These are phyloP conservation scores for Cystobasidium pallidum DNA, from an alignment of 1,284 basidiomycete genomes.

Conservation along the genomic window DNA sequence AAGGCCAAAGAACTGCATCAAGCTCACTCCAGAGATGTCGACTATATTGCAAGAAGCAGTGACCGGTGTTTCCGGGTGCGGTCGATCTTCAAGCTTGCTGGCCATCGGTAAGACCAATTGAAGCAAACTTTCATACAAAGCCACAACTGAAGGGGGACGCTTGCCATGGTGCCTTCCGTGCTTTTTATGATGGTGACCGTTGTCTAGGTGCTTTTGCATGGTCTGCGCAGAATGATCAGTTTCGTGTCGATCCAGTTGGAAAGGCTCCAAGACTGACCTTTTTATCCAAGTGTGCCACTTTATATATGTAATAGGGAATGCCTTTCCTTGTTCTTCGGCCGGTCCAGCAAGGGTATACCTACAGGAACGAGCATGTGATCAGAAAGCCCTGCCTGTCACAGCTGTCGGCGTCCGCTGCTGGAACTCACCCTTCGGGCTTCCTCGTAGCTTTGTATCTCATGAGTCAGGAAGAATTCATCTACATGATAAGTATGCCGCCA, in stretches of 20 bases:
- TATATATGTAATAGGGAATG: slow-evolving; percentile 39
- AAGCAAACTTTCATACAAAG: slow-evolving; percentile 35
- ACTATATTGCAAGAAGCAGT: slow-evolving; percentile 73
- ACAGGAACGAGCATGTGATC: background rate
- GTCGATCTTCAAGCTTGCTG: slow-evolving; percentile 52
- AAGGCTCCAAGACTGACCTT: slow-evolving; percentile 6
- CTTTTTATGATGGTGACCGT: slow-evolving; percentile 24
- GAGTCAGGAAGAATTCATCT: slow-evolving; percentile 32
- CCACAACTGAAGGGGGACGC: slow-evolving; percentile 28
- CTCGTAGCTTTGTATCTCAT: slow-evolving; percentile 35
- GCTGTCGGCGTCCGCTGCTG: background rate
- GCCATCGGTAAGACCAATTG: slow-evolving; percentile 15
- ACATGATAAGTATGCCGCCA: slow-evolving; percentile 32
- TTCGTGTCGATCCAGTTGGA: background rate
- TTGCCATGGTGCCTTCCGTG: slow-evolving; percentile 9
- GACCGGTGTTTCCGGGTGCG: slow-evolving; percentile 64
- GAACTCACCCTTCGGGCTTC: slow-evolving; percentile 34
- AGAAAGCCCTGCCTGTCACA: background rate
- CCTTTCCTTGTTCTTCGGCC: slow-evolving; percentile 37
- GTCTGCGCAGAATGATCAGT: slow-evolving; percentile 1
- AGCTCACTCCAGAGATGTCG: slow-evolving; percentile 67
- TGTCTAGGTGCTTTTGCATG: slow-evolving; percentile 14
- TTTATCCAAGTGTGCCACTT: slow-evolving; percentile 33
- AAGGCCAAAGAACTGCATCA: slow-evolving; percentile 69
- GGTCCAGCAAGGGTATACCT: slow-evolving; percentile 43